These are phyloP conservation scores for Sophora flavescens DNA, from an alignment of 306 rosid species.

Conservation along the genomic window DNA sequence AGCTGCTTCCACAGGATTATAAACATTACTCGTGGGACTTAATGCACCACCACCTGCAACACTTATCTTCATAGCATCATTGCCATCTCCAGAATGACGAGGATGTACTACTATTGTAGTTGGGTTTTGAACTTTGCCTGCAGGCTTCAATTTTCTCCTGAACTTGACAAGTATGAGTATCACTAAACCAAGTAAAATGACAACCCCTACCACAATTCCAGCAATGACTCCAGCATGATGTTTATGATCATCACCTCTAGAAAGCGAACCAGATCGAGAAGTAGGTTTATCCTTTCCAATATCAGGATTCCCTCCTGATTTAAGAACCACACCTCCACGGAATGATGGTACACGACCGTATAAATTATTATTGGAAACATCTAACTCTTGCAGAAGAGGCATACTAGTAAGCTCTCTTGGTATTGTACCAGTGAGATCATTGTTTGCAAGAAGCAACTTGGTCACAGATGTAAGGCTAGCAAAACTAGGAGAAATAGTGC, in stretches of 20 bases:
- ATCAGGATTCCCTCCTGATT: slow-evolving; percentile 61
- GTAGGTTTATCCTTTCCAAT: slow-evolving; percentile 61
- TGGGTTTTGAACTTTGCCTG: slow-evolving; percentile 45
- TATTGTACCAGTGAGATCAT: slow-evolving; percentile 61
- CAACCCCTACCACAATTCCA: slow-evolving; percentile 51
- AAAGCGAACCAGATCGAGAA: neutral
- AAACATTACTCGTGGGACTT: slow-evolving; percentile 50
- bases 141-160: slow-evolving; percentile 35
- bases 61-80: slow-evolving; percentile 52
- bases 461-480: slow-evolving; percentile 51
- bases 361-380: slow-evolving; percentile 68
- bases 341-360: slow-evolving; percentile 68
- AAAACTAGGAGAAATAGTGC: slow-evolving; percentile 73
- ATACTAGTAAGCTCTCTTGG: slow-evolving; percentile 67
- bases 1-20: slow-evolving; percentile 62
- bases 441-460: slow-evolving; percentile 59
- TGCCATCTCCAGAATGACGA: slow-evolving; percentile 53
- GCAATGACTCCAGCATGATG: slow-evolving; percentile 32
- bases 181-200: slow-evolving; percentile 42
- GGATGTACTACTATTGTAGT: slow-evolving; percentile 52
- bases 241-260: slow-evolving; percentile 19
- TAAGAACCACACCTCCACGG: slow-evolving; percentile 48
- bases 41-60: slow-evolving; percentile 38
- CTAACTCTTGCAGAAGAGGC: slow-evolving; percentile 56
- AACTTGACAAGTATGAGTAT: slow-evolving; percentile 38